Evolutionary conservation across 192 early-diverging fungal species (phyloP).

Genomic region (Entomortierella beljakovae): DNA sequence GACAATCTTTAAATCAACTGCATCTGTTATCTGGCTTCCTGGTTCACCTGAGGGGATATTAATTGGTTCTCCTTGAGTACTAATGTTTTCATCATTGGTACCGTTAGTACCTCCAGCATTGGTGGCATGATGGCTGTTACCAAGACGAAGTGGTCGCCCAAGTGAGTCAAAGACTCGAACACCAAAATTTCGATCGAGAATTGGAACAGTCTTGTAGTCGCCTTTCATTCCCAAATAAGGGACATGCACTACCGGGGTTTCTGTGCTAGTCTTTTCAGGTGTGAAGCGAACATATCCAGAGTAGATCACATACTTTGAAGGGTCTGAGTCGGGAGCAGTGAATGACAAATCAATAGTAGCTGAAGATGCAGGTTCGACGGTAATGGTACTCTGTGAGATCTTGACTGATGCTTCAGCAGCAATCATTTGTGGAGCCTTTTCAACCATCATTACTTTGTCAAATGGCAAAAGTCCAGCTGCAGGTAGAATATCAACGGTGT

Average conservation of each 20-base stretch:
- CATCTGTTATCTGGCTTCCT: too few relatives aligned
- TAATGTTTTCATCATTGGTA: background rate
- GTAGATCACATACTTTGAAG: conserved; percentile 54
- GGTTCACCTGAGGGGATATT: background rate
- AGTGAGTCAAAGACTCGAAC: conserved; percentile 35
- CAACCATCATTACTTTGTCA: conserved; percentile 34
- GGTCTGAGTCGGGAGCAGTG: conserved; percentile 41
- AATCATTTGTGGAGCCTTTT: conserved; percentile 23
- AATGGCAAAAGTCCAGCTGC: conserved; percentile 53
- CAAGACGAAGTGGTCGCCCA: conserved; percentile 9
- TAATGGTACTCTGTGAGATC: conserved; percentile 19
- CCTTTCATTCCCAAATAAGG: conserved; percentile 56
- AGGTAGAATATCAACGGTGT: conserved; percentile 40
- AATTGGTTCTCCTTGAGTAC: background rate
- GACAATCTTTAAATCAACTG: conserved; percentile 34
- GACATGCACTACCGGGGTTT: conserved; percentile 39
- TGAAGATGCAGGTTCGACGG: conserved; percentile 29
- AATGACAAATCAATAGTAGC: conserved; percentile 45
- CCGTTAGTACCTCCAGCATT: background rate
- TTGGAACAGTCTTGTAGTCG: conserved; percentile 25
- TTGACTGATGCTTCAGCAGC: conserved; percentile 26
- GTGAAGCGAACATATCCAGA: conserved; percentile 43
- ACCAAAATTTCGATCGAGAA: conserved; percentile 33
- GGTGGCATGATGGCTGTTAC: background rate
- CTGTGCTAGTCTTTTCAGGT: conserved; percentile 3